Percentiles rank a stretch among this genome's conserved stretches.
Evolutionary conservation across 2,329 filamentous ascomycete genomes (phyloP).

Genomic region (Allantophomopsis cytisporea): DNA sequence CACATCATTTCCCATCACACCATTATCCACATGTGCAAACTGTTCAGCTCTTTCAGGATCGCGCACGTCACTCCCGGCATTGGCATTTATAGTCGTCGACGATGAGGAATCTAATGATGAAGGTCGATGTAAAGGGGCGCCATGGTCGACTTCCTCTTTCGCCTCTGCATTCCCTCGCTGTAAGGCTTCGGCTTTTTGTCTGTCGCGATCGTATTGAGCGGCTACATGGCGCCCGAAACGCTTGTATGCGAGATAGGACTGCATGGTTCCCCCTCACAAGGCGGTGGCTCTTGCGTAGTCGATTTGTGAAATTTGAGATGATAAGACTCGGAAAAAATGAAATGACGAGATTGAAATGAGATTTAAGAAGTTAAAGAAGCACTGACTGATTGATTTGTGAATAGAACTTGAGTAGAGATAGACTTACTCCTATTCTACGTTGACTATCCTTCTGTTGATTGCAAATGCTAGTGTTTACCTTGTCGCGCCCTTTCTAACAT

Average conservation of each 20-base stretch:
- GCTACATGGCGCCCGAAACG: conserved; percentile 7
- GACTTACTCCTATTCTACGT: too few species aligned
- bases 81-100: conserved; percentile 1
- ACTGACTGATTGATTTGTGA: too few species aligned
- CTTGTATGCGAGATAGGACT: conserved; percentile 9
- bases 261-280: conserved; percentile 3
- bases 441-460: too few species aligned
- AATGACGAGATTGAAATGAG: too few species aligned
- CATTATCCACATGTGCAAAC: not conserved
- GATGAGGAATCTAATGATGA: conserved; percentile 7
- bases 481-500: too few species aligned
- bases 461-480: too few species aligned
- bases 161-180: conserved; percentile 8
- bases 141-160: not conserved
- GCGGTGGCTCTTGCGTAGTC: too few species aligned
- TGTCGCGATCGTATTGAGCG: conserved; percentile 10
- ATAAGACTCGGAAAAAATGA: too few species aligned
- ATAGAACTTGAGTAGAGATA: too few species aligned
- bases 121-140: conserved; percentile 1
- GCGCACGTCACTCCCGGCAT: conserved; percentile 2
- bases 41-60: conserved; percentile 9
- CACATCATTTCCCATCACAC: too few species aligned
- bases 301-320: too few species aligned
- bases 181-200: conserved; percentile 7
- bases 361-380: too few species aligned